These are phyloP conservation scores for Knoxdaviesia proteae DNA, from an alignment of 2,329 filamentous ascomycete genomes.

Conservation along the genomic window DNA sequence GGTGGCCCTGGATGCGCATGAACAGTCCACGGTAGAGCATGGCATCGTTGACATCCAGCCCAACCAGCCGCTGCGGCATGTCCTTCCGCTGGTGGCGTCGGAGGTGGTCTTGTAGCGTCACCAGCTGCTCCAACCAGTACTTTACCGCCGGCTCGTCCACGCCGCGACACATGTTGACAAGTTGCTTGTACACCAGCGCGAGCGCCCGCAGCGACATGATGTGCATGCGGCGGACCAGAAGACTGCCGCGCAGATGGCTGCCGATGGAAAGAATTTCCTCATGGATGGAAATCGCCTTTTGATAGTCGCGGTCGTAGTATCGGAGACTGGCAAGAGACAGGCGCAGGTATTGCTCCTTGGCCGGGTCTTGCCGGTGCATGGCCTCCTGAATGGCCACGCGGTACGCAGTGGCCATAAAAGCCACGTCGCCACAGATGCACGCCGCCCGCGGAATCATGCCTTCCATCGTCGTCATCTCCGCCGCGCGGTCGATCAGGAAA, in stretches of 20 bases:
- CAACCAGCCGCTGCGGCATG: slow-evolving; percentile 18
- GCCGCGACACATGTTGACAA: slow-evolving; percentile 9
- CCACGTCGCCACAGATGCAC: slow-evolving; percentile 12
- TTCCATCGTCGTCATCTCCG: slow-evolving; percentile 14
- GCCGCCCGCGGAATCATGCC: slow-evolving; percentile 19
- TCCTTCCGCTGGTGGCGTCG: slow-evolving; percentile 16
- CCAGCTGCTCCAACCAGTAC: slow-evolving; percentile 14
- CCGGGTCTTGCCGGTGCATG: slow-evolving; percentile 13
- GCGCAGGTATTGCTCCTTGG: slow-evolving; percentile 16
- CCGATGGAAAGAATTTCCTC: slow-evolving; percentile 16
- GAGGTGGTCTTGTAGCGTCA: slow-evolving; percentile 16
- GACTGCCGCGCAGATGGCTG: slow-evolving; percentile 17
- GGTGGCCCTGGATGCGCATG: slow-evolving; percentile 13
- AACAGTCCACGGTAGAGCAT: slow-evolving; percentile 18
- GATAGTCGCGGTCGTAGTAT: slow-evolving; percentile 14
- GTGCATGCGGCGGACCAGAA: slow-evolving; percentile 17
- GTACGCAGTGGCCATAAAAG: slow-evolving; percentile 12
- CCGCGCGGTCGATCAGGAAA: slow-evolving; percentile 14
- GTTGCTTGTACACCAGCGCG: slow-evolving; percentile 16
- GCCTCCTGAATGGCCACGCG: slow-evolving; percentile 14
- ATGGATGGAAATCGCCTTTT: slow-evolving; percentile 14
- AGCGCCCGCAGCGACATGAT: slow-evolving; percentile 19
- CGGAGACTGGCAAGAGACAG: slow-evolving; percentile 15
- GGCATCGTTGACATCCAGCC: slow-evolving; percentile 20
- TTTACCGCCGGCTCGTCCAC: slow-evolving; percentile 9